Percentiles rank a stretch among this genome's conserved stretches.
Conservation (phyloP, 345 rosid genomes). For the Lumnitzera racemosa region DNA sequence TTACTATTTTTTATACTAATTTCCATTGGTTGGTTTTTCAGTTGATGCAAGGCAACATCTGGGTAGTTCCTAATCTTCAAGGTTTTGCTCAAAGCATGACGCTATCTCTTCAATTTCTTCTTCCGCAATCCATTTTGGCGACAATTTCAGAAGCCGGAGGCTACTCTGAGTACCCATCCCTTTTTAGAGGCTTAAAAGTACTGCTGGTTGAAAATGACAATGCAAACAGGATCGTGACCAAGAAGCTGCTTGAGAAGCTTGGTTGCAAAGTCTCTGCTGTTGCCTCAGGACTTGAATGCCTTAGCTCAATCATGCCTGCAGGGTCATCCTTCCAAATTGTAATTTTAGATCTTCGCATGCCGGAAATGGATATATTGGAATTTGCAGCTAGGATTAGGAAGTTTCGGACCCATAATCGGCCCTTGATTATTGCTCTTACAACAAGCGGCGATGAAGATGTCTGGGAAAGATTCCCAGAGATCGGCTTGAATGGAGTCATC, state of each 20-base stretch:
- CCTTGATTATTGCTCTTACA: conserved; percentile 57
- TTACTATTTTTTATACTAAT: not conserved
- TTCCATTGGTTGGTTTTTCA: conserved; percentile 12
- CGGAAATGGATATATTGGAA: conserved; percentile 76
- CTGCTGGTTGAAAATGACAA: conserved; percentile 68
- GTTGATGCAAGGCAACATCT: conserved; percentile 90
- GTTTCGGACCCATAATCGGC: conserved; percentile 54
- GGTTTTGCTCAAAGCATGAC: conserved; percentile 70
- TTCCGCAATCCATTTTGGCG: conserved; percentile 34
- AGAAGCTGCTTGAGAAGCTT: conserved; percentile 71
- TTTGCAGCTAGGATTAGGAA: conserved; percentile 68
- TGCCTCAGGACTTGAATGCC: conserved; percentile 74
- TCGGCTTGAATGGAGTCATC: conserved; percentile 76
- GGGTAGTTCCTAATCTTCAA: conserved; percentile 44
- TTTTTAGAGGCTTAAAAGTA: conserved; percentile 64
- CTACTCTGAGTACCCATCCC: conserved; percentile 47
- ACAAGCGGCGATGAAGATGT: conserved; percentile 47
- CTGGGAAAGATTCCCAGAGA: conserved; percentile 56
- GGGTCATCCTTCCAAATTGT: conserved; percentile 52
- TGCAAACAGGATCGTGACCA: conserved; percentile 64
- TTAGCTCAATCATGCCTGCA: conserved; percentile 36
- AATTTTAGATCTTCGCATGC: conserved; percentile 75
- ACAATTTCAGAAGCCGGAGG: conserved; percentile 37
- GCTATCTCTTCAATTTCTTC: conserved; percentile 59
- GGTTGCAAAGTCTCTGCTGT: conserved; percentile 72